A percentile compares a stretch with the other conserved stretches of the same genome.
These are phyloP conservation scores for Chamaecrista fasciculata DNA, from an alignment of 306 rosid genomes.

Conservation along the genomic window DNA sequence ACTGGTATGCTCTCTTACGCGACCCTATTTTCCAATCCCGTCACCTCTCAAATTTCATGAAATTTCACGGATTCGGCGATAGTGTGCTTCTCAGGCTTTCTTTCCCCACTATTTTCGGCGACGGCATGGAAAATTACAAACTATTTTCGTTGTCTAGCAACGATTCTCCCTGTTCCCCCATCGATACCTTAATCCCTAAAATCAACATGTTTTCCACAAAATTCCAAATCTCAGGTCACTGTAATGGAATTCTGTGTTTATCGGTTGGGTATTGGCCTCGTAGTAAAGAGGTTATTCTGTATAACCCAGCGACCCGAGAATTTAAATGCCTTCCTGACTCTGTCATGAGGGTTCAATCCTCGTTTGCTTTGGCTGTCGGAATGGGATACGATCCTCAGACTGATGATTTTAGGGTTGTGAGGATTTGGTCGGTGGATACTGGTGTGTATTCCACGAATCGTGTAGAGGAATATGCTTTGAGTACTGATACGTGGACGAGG, in stretches of 20 bases:
- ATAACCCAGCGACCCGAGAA: slow-evolving; percentile 29
- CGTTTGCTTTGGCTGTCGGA: slow-evolving; percentile 30
- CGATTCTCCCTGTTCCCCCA: neutral
- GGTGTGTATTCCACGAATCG: neutral
- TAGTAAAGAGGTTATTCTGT: slow-evolving; percentile 13
- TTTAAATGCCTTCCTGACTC: slow-evolving; percentile 24
- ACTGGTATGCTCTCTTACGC: neutral
- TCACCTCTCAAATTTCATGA: slow-evolving; percentile 18
- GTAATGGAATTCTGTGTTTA: slow-evolving; percentile 31
- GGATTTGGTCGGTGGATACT: slow-evolving; percentile 22
- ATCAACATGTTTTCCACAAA: slow-evolving; percentile 8
- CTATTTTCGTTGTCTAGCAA: slow-evolving; percentile 12
- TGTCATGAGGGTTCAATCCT: neutral
- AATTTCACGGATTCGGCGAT: neutral
- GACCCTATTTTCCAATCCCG: slow-evolving; percentile 7
- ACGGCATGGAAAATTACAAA: slow-evolving; percentile 13
- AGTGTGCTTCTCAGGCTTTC: slow-evolving; percentile 18
- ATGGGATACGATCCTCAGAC: slow-evolving; percentile 27
- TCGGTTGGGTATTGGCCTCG: slow-evolving; percentile 13
- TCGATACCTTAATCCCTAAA: slow-evolving; percentile 1
- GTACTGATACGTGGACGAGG: slow-evolving; percentile 22
- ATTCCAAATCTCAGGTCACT: slow-evolving; percentile 29
- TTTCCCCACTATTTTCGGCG: slow-evolving; percentile 7
- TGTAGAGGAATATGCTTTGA: slow-evolving; percentile 26
- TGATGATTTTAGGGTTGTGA: slow-evolving; percentile 27